A percentile compares a stretch with the other conserved stretches of the same genome.
Evolutionary conservation across 2,329 filamentous ascomycete genomes (phyloP).

Genomic region (Botryotinia narcissicola): DNA sequence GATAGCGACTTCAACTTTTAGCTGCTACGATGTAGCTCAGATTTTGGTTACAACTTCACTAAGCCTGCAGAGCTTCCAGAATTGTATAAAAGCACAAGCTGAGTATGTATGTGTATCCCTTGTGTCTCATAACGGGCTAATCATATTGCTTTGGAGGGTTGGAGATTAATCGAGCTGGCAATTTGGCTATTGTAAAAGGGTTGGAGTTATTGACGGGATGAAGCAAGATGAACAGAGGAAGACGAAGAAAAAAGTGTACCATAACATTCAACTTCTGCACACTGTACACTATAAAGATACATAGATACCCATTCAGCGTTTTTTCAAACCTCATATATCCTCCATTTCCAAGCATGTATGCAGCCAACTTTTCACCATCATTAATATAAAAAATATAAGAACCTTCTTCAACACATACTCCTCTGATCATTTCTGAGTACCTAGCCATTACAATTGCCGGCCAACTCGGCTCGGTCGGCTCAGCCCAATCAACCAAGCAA

Average conservation of each 20-base stretch:
- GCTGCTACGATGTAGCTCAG: not conserved
- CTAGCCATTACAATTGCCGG: not conserved
- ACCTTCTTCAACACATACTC: not conserved
- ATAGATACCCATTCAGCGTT: slow-evolving; percentile 3
- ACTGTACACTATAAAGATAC: not conserved
- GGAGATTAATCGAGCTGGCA: not conserved
- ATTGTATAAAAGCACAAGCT: not conserved
- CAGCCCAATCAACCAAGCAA: not conserved
- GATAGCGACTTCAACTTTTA: slow-evolving; percentile 11
- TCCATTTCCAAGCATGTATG: not conserved
- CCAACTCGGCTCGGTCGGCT: not conserved
- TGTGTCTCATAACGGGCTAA: not conserved
- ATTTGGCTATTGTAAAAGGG: not conserved
- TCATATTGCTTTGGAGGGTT: not conserved
- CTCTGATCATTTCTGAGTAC: not conserved
- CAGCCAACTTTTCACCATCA: not conserved
- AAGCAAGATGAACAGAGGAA: not conserved
- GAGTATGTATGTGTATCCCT: not conserved
- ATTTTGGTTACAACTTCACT: not conserved
- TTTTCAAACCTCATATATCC: not conserved
- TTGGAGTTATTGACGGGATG: not conserved
- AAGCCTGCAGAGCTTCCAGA: not conserved
- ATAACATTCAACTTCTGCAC: not conserved
- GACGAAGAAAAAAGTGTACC: not conserved
- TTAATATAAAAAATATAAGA: not conserved